These are phyloP conservation scores for Acmispon strigosus DNA, from an alignment of 306 rosid species.

Conservation along the genomic window DNA sequence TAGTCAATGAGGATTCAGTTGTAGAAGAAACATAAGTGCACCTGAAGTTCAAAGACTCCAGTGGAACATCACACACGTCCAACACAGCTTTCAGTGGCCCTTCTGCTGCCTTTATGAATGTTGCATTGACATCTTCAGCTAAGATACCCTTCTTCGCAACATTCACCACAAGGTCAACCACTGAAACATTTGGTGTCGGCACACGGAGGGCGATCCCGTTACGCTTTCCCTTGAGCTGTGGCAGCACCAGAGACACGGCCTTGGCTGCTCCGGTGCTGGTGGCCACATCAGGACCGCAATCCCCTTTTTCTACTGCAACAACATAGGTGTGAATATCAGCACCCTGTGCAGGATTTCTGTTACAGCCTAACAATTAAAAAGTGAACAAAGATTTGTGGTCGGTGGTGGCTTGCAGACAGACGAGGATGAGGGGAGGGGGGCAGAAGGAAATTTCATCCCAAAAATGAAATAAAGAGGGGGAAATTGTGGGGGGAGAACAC, in stretches of 20 bases:
- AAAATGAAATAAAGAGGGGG: too few relatives aligned
- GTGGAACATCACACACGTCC: conserved; percentile 93
- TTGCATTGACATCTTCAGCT: conserved; percentile 89
- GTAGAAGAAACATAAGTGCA: conserved; percentile 89
- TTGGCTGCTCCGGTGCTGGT: conserved; percentile 99
- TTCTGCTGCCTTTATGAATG: conserved; percentile 87
- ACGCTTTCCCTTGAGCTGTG: conserved; percentile 92
- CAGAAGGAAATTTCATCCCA: too few relatives aligned
- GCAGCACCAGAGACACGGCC: conserved; percentile 91
- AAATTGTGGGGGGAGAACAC: too few relatives aligned
- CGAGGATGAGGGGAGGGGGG: too few relatives aligned
- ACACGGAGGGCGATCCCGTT: conserved; percentile 96
- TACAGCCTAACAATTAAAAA: too few relatives aligned
- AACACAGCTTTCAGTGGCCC: conserved; percentile 79
- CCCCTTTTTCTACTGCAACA: conserved; percentile 79
- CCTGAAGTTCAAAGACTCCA: conserved; percentile 86
- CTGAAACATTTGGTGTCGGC: conserved; percentile 94
- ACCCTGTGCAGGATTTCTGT: conserved; percentile 98
- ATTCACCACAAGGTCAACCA: conserved; percentile 88
- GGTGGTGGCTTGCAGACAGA: too few relatives aligned
- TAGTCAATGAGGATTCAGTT: conserved; percentile 84
- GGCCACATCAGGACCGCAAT: conserved; percentile 56
- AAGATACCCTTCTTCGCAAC: conserved; percentile 79
- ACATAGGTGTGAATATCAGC: conserved; percentile 98
- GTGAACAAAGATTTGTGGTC: too few relatives aligned